Base-by-base conservation (phyloP, 352 stramenopile species). In the Phytopythium helicoides region DNA sequence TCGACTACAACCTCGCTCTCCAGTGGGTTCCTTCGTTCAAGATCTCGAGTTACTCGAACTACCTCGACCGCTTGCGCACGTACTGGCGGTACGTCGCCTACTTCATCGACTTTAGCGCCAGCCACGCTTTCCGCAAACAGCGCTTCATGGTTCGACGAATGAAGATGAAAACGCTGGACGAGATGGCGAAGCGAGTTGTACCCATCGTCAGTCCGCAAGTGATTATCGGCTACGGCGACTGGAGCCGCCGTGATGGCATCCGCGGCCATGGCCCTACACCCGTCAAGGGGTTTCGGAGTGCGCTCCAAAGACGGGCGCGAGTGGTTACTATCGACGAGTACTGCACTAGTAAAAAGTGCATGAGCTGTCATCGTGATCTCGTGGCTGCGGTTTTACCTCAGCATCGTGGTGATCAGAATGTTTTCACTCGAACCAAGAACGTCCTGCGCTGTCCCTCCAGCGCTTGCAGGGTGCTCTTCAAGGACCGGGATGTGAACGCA, bases 11-110 rank as follows among this genome's bases (percentile, higher is more conserved):
- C 9, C 28, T 33, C 9, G 5, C 9, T 5, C 28, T 33, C 9
- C 5, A 5, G 5, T 33, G 28, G 28, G 28, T 64, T 45, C 50
- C 56, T 2, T 64, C 57, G 10, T 64, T 64, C 57, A 64, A 56
- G 46, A 56, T 52, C 3, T 25, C 51, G 0, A 44, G 31, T n/a
- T 64, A 55, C 49, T 18, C 31, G 5, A 14, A 28, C 25, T 64
- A 64, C 26, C 14, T 56, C 19, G 2, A 45, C n/a, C 46, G 51
- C 1, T 45, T 59, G 33, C 14, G 40, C 42, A 56, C 39, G 33
- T 59, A 59, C 39, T 59, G 26, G 38, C 11, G 14, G 15, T 19
- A 49, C 19, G 8, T 47, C 3, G 6, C 19, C 1, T 64, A 59
- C 37, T 23, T 64, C 14, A 18, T 59, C 8, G 21, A 14, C 16